These are phyloP conservation scores for Rhynchospora pubera DNA, from an alignment of 176 grass and related monocot genomes.

Conservation along the genomic window DNA sequence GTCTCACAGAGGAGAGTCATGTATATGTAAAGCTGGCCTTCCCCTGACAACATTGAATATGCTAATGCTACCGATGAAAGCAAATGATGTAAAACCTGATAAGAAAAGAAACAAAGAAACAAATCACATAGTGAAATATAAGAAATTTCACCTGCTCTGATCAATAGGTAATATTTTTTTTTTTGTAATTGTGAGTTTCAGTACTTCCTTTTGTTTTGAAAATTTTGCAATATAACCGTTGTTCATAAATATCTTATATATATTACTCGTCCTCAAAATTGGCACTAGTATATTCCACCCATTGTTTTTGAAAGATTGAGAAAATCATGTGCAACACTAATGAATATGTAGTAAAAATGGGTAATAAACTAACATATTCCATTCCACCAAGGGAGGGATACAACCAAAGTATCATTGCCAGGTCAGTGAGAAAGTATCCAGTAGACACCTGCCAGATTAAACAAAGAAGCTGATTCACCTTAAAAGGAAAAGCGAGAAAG, in stretches of 20 bases:
- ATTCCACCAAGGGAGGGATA: slow-evolving; percentile 92
- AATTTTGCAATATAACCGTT: background rate
- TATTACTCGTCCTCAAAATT: background rate
- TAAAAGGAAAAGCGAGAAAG: slow-evolving; percentile 16
- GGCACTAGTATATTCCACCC: background rate
- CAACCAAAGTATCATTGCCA: slow-evolving; percentile 89
- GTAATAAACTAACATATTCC: slow-evolving; percentile 73
- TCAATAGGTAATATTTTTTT: background rate
- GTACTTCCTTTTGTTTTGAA: background rate
- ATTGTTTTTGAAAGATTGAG: background rate
- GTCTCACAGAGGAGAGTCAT: slow-evolving; percentile 85
- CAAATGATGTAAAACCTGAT: slow-evolving; percentile 86
- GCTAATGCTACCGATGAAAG: slow-evolving; percentile 68
- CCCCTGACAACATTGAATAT: slow-evolving; percentile 77
- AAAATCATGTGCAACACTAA: background rate
- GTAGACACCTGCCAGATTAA: slow-evolving; percentile 64
- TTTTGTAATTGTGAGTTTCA: background rate
- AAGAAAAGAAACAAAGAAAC: background rate
- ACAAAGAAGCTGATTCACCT: slow-evolving; percentile 11
- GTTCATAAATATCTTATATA: background rate
- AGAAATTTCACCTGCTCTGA: background rate
- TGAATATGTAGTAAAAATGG: background rate
- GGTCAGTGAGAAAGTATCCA: slow-evolving; percentile 87
- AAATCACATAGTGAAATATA: background rate
- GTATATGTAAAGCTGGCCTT: slow-evolving; percentile 88